Base-by-base conservation (phyloP, 202 grass and related monocot genomes). In the Zizania palustris region DNA sequence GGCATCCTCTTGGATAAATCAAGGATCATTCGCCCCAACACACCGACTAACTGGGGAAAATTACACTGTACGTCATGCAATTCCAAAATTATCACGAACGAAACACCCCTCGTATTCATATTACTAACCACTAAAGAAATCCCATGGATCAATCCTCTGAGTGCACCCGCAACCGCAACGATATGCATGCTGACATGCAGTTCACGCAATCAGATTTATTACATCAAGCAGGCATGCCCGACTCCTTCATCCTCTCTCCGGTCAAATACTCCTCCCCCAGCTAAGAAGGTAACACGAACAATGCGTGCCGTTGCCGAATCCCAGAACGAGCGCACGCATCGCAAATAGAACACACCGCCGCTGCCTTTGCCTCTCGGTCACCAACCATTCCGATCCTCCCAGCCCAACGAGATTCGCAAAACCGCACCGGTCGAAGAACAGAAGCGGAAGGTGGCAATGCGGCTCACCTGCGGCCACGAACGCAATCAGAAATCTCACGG, bases 381-480 rank as follows among this genome's bases (percentile, higher is more conserved):
- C 13, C 67, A 51, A 9, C 13, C 34, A 40, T 39, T 19, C 66
- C 45, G 7, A 66, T 37, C 48, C 48, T 66, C 45, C 50, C 63
- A 11, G 16, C 18, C 49, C 48, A 45, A 11, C 7, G 57, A 60
- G 7, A 34, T 48, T 11, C 5, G 45, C 45, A 15, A 69, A 28
- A 55, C 39, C 56, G 78, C 48, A 37, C 13, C 73, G 73, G 50
- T n/a, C 40, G 41, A 60, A 69, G 73, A 82, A 43, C 73, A 56
- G 13, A 55, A 15, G 71, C 12, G 62, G 72, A 28, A 63, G 39
- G 39, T 42, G 67, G 67, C 73, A 86, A 86, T 71, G 84, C 65
- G 60, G 73, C 85, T 87, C 67, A 87, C 85, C 85, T 82, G 79
- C 67, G 73, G 45, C 13, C 54, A 38, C 16, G 51, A 12, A 42